A percentile compares a stretch with the other conserved stretches of the same genome.
Conservation (phyloP, 1,284 basidiomycete genomes). For the Trichosporon ovoides region DNA sequence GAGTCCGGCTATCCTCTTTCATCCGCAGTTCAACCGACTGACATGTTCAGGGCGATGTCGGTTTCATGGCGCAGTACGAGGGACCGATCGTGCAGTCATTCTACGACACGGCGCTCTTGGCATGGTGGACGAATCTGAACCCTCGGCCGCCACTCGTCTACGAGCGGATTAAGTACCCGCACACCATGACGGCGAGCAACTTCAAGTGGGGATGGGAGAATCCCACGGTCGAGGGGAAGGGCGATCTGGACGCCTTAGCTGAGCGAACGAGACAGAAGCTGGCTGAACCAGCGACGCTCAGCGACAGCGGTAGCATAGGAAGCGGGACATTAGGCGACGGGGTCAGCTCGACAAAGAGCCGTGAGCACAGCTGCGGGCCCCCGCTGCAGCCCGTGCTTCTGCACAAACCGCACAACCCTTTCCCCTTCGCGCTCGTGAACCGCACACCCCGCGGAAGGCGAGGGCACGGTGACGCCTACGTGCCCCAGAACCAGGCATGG, state of each 20-base stretch:
- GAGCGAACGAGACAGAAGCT: slow-evolving; percentile 21
- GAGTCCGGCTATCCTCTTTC: background rate
- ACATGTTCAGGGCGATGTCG: slow-evolving; percentile 58
- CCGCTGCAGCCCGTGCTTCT: slow-evolving; percentile 53
- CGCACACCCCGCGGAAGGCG: slow-evolving; percentile 58
- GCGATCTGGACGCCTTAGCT: slow-evolving; percentile 22
- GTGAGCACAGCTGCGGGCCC: background rate
- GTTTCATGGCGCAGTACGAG: slow-evolving; percentile 62
- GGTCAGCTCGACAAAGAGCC: slow-evolving; percentile 1
- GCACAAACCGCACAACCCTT: slow-evolving; percentile 56
- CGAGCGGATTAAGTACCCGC: slow-evolving; percentile 19
- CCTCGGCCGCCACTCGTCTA: slow-evolving; percentile 56
- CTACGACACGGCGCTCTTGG: slow-evolving; percentile 65
- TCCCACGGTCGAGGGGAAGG: slow-evolving; percentile 22
- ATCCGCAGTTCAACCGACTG: slow-evolving; percentile 57
- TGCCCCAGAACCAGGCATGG: slow-evolving; percentile 66
- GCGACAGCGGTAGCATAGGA: slow-evolving; percentile 7
- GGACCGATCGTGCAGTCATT: slow-evolving; percentile 64
- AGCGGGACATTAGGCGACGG: too few relatives aligned
- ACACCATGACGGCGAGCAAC: background rate
- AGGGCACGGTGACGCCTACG: slow-evolving; percentile 32
- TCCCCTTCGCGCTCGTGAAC: slow-evolving; percentile 67
- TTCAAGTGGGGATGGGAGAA: slow-evolving; percentile 28
- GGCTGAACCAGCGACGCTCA: slow-evolving; percentile 16
- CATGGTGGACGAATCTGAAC: slow-evolving; percentile 57